Evolutionary conservation across 2,329 filamentous ascomycete species (phyloP), one percentile per base, ranked within the genome.

Genomic region (Lachnellula willkommii): DNA sequence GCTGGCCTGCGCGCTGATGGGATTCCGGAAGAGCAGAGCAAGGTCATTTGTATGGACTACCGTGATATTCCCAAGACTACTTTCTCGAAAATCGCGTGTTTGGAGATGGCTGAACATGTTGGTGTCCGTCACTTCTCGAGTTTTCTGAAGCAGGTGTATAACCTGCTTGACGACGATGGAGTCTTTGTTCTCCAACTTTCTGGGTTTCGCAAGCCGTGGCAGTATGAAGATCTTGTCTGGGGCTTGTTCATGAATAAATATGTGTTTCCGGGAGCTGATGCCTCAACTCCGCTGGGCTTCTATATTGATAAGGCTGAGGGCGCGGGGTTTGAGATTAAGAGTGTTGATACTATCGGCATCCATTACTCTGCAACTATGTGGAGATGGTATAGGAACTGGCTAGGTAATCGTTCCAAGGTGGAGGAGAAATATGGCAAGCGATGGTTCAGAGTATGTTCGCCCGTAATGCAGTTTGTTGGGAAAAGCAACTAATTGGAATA

Each of bases 211-310:
- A 95, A 95, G 79, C 79, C 82, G 61, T 97, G 94, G 94, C 94
- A 97, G 74, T 97, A 96, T 70, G 92, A 97, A 79, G 93, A 97
- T 76, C 82, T 96, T 50, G 89, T 93, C 73, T 97, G 94, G 94
- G 94, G 94, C 72, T 81, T 97, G 47, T 97, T 96, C 82, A 95
- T 97, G 91, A 97, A 97, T 85, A 96, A 96, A 79, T 96, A 97
- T 75, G 81, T 97, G 73, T 97, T 97, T 83, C 94, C 92, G 36
- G 94, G 94, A 71, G 94, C 94, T 52, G 94, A 97, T 71, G 94
- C 94, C 51, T 95, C 90, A 43, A 95, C 91, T 57, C 94, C 94
- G 51, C 84, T 99, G 48, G 90, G 90, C 65, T 94, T 87, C 75
- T 89, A 94, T 67, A 79, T 95, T 66, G 84, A 91, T 73, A 85